Conservation (phyloP, 768 basidiomycete species). For the Serendipita sp. region DNA sequence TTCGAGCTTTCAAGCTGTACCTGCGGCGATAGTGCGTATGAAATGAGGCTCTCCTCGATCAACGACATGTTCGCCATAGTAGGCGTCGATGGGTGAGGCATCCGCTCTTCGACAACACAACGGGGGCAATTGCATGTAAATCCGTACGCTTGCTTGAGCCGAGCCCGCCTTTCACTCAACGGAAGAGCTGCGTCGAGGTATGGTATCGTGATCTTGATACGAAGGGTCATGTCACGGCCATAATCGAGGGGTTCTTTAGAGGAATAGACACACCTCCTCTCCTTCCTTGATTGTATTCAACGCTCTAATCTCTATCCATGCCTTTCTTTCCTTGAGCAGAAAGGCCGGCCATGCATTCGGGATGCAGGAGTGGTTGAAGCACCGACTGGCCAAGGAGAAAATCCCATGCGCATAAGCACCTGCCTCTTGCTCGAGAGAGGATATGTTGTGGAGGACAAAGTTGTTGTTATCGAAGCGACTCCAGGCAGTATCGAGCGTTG, state of each 20-base stretch:
- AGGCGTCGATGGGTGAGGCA: conserved; percentile 18
- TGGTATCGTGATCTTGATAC: conserved; percentile 47
- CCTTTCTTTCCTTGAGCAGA: conserved; percentile 18
- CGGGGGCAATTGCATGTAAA: conserved; percentile 13
- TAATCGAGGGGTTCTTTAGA: neutral
- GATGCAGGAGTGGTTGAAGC: conserved; percentile 69
- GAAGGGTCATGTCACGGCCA: neutral
- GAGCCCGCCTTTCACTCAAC: conserved; percentile 6
- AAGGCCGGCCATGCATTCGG: conserved; percentile 61
- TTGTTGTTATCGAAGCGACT: conserved; percentile 68
- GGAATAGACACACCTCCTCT: conserved; percentile 42
- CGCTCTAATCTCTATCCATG: conserved; percentile 49
- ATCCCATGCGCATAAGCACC: conserved; percentile 48
- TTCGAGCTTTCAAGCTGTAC: neutral
- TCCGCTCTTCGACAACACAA: conserved; percentile 25
- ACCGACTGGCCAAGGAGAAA: conserved; percentile 61
- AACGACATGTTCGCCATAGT: conserved; percentile 17
- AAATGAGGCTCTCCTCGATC: neutral
- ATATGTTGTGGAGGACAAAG: conserved; percentile 45
- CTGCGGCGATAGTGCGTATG: neutral
- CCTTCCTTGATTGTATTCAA: conserved; percentile 37
- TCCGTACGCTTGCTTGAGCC: conserved; percentile 11
- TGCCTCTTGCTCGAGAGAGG: conserved; percentile 38
- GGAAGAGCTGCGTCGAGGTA: conserved; percentile 63
- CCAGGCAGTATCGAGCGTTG: conserved; percentile 26